These are phyloP conservation scores for Protomyces gravidus DNA, from an alignment of 1,139 yeast genomes.

Conservation along the genomic window DNA sequence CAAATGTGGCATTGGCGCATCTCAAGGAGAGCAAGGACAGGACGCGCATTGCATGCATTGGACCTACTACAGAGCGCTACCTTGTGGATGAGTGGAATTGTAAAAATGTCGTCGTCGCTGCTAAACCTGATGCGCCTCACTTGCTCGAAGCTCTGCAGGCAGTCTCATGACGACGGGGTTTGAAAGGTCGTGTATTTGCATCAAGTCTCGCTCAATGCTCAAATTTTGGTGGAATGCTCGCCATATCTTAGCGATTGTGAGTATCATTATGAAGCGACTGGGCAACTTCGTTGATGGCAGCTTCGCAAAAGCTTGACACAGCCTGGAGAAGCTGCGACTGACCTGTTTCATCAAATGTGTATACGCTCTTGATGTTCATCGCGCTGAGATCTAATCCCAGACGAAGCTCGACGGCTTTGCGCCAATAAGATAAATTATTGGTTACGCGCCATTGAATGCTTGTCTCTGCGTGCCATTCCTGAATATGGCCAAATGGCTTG, in stretches of 20 bases:
- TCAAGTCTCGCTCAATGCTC: not conserved
- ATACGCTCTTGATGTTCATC: constrained; percentile 2
- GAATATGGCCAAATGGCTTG: constrained; percentile 18
- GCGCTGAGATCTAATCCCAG: not conserved
- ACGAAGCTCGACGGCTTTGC: constrained; percentile 10
- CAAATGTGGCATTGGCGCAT: constrained; percentile 51
- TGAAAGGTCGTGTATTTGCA: too few species aligned
- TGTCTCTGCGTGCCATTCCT: constrained; percentile 8
- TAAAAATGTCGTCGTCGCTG: constrained; percentile 59
- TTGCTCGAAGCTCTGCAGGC: not conserved
- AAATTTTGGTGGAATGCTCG: too few species aligned
- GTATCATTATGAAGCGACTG: not conserved
- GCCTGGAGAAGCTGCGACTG: constrained; percentile 3
- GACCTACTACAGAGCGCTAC: constrained; percentile 82
- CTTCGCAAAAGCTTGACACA: constrained; percentile 3
- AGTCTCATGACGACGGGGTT: too few species aligned
- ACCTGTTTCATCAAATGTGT: constrained; percentile 1
- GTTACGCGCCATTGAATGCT: constrained; percentile 21
- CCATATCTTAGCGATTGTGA: too few species aligned
- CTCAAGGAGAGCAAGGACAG: constrained; percentile 41
- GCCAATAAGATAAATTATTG: constrained; percentile 17
- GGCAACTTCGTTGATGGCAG: constrained; percentile 12
- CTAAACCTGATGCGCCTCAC: constrained; percentile 12
- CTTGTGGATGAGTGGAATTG: constrained; percentile 50
- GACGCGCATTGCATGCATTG: constrained; percentile 68